Percentiles rank a stretch among this genome's conserved stretches.
phyloP scores from a whole-genome alignment of 2,329 filamentous ascomycete species.

The Monilinia fructigena region DNA sequence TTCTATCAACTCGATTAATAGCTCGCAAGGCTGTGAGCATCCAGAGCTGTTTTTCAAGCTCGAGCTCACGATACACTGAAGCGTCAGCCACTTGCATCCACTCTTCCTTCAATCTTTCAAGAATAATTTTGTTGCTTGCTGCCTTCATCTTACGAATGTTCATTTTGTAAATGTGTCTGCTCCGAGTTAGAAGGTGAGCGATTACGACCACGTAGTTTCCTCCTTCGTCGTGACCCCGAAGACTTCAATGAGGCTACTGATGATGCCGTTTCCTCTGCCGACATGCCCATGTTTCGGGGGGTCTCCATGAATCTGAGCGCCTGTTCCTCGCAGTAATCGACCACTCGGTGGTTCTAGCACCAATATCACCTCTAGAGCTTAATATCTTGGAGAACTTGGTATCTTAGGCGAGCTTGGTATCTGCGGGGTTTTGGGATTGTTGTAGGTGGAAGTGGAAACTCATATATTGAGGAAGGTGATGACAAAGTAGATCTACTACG shows the following conservation, averaged over 20 bases:
- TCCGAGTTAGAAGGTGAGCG: constrained; percentile 26
- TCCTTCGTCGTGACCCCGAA: constrained; percentile 15
- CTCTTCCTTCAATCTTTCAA: constrained; percentile 55
- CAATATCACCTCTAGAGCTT: constrained; percentile 14
- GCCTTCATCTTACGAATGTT: constrained; percentile 56
- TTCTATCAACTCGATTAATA: constrained; percentile 13
- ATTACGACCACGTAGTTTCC: constrained; percentile 17
- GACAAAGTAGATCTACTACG: constrained; percentile 19
- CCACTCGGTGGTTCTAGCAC: constrained; percentile 24
- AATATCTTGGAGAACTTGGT: constrained; percentile 9
- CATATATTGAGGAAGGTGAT: constrained; percentile 28
- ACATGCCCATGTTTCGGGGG: constrained; percentile 33
- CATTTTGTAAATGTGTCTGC: constrained; percentile 47
- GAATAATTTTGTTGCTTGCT: constrained; percentile 51
- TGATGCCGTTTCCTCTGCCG: constrained; percentile 8
- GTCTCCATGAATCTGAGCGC: constrained; percentile 30
- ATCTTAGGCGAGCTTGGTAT: constrained; percentile 13
- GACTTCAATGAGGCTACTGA: constrained; percentile 19
- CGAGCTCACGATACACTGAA: constrained; percentile 50
- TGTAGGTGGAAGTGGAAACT: constrained; percentile 31
- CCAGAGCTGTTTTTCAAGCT: constrained; percentile 59
- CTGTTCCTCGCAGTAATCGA: constrained; percentile 23
- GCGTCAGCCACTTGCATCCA: constrained; percentile 48
- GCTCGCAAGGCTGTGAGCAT: constrained; percentile 56
- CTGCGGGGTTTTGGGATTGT: constrained; percentile 8